Evolutionary conservation across 2,329 filamentous ascomycete species (phyloP), one percentile per base, ranked within the genome.

Genomic region (Pseudocercospora macadamiae): DNA sequence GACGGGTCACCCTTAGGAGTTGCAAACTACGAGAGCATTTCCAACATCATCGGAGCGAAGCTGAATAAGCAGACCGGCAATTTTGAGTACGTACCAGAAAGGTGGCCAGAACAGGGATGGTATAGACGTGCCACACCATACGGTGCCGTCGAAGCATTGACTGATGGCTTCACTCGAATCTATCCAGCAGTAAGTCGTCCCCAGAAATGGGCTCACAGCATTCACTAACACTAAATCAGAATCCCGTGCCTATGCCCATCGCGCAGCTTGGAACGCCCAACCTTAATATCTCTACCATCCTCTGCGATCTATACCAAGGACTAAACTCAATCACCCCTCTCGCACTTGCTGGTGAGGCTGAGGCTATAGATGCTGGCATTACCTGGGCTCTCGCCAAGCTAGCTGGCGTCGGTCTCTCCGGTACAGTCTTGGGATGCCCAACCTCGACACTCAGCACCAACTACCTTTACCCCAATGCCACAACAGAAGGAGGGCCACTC

Each of bases 251-350:
- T 0, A 71, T 71, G 51, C 61, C 51, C 3, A 62, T 67, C 36
- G 63, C 66, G 3, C 69, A 75, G 48, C 36, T 75, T 26, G 71
- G 71, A 14, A 73, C 69, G 0, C 62, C 65, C 7, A 74, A 74
- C 52, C 57, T 75, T 18, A 72, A 65, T 49, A 57, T 63, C 25
- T 62, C 66, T 39, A 72, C 69, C 12, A 36, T 74, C 6, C 68
- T 75, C 6, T 76, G 73, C 64, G 66, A 73, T 30, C 23, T 74
- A 25, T 74, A 72, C 64, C 66, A 71, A 54, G 73, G 73, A 14
- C 54, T 76, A 53, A 73, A 73, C 63, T 73, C 70, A 25, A 66
- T 75, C 65, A 72, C 68, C 10, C 74, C 73, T 23, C 68, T 75
- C 9, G 54, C 64, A 3, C 51, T 75, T 7, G 68, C 60, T 16